These are phyloP conservation scores for Solanum hybrid DNA, from an alignment of 305 asterid genomes.

Conservation along the genomic window DNA sequence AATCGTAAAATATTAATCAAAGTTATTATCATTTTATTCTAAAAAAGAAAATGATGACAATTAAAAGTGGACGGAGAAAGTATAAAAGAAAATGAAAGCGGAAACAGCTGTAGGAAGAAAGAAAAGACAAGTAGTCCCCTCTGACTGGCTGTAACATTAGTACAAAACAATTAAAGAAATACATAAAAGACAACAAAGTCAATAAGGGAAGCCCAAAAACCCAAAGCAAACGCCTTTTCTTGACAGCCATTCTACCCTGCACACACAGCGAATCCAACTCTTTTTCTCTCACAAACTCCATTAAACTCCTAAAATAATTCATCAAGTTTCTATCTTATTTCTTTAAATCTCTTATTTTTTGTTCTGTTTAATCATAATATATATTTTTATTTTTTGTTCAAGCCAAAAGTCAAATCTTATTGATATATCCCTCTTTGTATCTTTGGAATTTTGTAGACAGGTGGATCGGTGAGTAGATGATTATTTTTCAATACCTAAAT, in stretches of 20 bases:
- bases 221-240: constrained; percentile 22
- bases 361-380: not conserved
- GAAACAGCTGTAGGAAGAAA: constrained; percentile 22
- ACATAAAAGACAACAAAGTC: constrained; percentile 36
- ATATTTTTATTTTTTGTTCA: constrained; percentile 9
- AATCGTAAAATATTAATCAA: too few species aligned
- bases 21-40: too few species aligned
- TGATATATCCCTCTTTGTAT: constrained; percentile 1
- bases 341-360: not conserved
- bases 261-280: constrained; percentile 18
- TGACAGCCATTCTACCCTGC: constrained; percentile 38
- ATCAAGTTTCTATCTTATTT: not conserved
- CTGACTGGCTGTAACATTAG: constrained; percentile 25
- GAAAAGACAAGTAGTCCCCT: constrained; percentile 15
- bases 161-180: constrained; percentile 23
- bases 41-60: too few species aligned
- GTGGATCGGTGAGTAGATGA: constrained; percentile 50
- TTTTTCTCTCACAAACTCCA: constrained; percentile 6
- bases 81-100: not conserved
- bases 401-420: constrained; percentile 17
- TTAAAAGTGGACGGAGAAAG: rapidly evolving
- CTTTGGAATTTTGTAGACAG: constrained; percentile 20
- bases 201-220: constrained; percentile 37
- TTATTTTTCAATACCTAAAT: constrained; percentile 15
- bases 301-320: not conserved